Evolutionary conservation across 805 yeast species (phyloP), one percentile per base, ranked within the genome.

Genomic region (Yamadazyma olivae): DNA sequence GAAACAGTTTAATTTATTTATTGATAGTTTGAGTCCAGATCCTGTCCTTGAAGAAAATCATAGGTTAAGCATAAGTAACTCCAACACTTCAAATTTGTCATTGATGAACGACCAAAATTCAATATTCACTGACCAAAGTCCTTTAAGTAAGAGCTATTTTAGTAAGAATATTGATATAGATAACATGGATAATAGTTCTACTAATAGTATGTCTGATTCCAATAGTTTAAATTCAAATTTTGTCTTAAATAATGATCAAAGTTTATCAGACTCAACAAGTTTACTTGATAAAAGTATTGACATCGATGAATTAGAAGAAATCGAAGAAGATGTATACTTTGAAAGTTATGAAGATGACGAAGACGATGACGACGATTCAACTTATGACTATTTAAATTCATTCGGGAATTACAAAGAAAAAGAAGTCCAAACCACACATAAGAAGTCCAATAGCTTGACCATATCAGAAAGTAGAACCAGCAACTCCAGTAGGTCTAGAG

Each of bases 341-440:
- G 42, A 36, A 12, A 42, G 41, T 24, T 52, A 47, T n/a, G 32
- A 30, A 12, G 33, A 30, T 6, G 35, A 27, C 5, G 28, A 29
- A n/a, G 21, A 9, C 4, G 44, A 39, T 17, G 40, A 40, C 19
- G 54, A 48, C 8, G 58, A 51, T 30, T 49, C 48, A 21, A 48
- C 59, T 20, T 53, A 48, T 33, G 60, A 53, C 39, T 44, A 48
- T 40, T 32, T 56, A 28, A 51, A 54, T 34, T 50, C 59, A 3
- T 53, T 51, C 38, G 30, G 30, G 7, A 9, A 16, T 17, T 16
- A 6, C n/a, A 9, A 15, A 6, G 13, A 15, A 19, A n/a, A n/a
- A n/a, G 10, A 30, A 7, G 5, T 12, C 17, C 17, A 6, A 9
- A 7, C 23, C 10, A 20, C 7, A 20, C 7, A 7, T 10, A 20